Evolutionary conservation across 2,329 filamentous ascomycete species (phyloP).

Genomic region (Epichloe scottii): DNA sequence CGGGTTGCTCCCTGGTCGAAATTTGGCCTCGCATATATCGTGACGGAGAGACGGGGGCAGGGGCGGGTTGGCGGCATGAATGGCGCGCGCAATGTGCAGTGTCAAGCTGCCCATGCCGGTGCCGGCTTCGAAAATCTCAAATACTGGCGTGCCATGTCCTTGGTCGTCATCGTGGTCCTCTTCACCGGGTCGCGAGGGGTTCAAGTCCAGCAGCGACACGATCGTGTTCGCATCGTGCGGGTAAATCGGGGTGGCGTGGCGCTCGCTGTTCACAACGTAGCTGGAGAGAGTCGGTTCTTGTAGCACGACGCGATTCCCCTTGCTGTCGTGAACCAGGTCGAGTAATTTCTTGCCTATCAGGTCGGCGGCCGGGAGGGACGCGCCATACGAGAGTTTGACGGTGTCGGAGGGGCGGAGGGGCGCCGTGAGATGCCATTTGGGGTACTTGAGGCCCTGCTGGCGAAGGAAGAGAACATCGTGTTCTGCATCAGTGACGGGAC

Average conservation of each 20-base stretch:
- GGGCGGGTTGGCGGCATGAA: slow-evolving; percentile 58
- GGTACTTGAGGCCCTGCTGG: slow-evolving; percentile 22
- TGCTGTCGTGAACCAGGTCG: slow-evolving; percentile 44
- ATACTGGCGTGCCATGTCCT: slow-evolving; percentile 26
- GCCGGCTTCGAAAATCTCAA: slow-evolving; percentile 74
- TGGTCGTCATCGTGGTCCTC: slow-evolving; percentile 16
- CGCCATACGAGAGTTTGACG: slow-evolving; percentile 31
- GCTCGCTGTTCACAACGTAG: slow-evolving; percentile 54
- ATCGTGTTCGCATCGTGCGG: slow-evolving; percentile 64
- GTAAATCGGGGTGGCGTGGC: slow-evolving; percentile 66
- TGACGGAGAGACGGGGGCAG: slow-evolving; percentile 29
- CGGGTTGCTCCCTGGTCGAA: slow-evolving; percentile 8
- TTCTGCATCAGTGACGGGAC: slow-evolving; percentile 14
- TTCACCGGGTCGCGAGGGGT: slow-evolving; percentile 34
- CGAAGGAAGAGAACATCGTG: slow-evolving; percentile 28
- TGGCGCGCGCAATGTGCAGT: slow-evolving; percentile 59
- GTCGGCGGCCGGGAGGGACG: slow-evolving; percentile 34
- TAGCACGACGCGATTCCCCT: slow-evolving; percentile 38
- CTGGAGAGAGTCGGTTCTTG: slow-evolving; percentile 58
- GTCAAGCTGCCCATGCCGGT: slow-evolving; percentile 77
- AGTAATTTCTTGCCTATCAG: slow-evolving; percentile 52
- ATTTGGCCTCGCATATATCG: slow-evolving; percentile 14
- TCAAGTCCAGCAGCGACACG: slow-evolving; percentile 63
- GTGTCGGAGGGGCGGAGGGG: slow-evolving; percentile 19
- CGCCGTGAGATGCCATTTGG: slow-evolving; percentile 26